Percentiles rank a stretch among this genome's conserved stretches.
phyloP scores from a whole-genome alignment of 2,329 filamentous ascomycete genomes.

The Zymoseptoria brevis region DNA sequence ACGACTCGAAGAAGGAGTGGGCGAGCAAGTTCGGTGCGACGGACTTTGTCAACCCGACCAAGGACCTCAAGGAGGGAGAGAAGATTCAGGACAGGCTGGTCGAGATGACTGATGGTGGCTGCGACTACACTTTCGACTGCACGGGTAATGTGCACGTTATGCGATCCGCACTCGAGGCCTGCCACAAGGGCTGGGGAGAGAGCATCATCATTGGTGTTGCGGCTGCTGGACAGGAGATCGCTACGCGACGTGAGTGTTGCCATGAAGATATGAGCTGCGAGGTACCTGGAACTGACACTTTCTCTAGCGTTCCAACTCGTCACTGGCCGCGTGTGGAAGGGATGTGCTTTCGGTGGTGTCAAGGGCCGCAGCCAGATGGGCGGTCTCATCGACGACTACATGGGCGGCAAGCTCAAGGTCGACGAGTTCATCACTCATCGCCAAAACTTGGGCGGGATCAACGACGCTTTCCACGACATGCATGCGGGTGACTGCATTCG shows the following conservation, averaged over 20 bases:
- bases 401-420: constrained; percentile 84
- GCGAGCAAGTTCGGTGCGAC: constrained; percentile 90
- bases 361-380: constrained; percentile 93
- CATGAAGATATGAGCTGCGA: background rate
- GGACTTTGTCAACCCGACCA: constrained; percentile 88
- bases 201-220: constrained; percentile 97
- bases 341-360: constrained; percentile 95
- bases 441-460: constrained; percentile 74
- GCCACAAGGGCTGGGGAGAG: constrained; percentile 99
- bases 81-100: constrained; percentile 86
- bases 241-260: constrained; percentile 72
- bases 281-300: constrained; percentile 6
- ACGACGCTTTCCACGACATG: constrained; percentile 86
- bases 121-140: constrained; percentile 99
- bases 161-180: constrained; percentile 90
- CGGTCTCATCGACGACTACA: constrained; percentile 80
- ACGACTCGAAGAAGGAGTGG: constrained; percentile 88
- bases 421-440: constrained; percentile 99
- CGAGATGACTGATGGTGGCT: constrained; percentile 96
- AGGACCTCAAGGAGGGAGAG: constrained; percentile 53
- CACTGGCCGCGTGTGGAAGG: constrained; percentile 95
- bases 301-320: constrained; percentile 87
- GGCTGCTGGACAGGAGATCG: constrained; percentile 90
- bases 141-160: constrained; percentile 95
- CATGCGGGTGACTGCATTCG: constrained; percentile 95